Base-by-base conservation (phyloP, 2,329 filamentous ascomycete species). In the Botrytis medusae region DNA sequence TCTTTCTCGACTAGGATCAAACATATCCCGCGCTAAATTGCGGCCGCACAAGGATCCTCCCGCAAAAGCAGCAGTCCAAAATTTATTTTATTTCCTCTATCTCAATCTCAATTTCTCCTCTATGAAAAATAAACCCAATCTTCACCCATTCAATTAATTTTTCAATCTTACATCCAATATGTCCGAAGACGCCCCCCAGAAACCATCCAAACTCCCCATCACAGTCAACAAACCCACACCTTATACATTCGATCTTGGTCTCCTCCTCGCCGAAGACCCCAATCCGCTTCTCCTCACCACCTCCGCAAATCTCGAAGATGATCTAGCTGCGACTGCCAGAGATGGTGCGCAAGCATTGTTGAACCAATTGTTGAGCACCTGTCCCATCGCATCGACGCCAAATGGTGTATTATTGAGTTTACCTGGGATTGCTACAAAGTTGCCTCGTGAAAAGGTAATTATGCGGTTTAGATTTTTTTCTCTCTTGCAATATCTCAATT, bases 321-420 rank as follows among this genome's bases (percentile, higher is more conserved):
- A 89, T 73, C 90, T 98, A 74, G 87, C 91, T 75, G 84, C 88
- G 59, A 89, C 91, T 34, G 94, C 96, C 72, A 93, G 95, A 80
- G 94, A 97, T 83, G 94, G 93, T 83, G 93, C 95, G 20, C 96
- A 99, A 85, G 91, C 90, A 44, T 90, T 99, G 74, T 90, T 99
- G 83, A 97, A 97, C 87, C 95, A 98, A 84, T 91, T 99, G 74
- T 90, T 99, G 57, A 94, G 91, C 25, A 95, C 94, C 63, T 96
- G 94, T 84, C 88, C 93, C 40, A 91, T 98, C 79, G 88, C 87
- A 74, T 91, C 92, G 63, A 91, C 90, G 63, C 82, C 83, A 44
- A 85, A 87, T 72, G 89, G 94, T 78, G 93, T 98, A 2, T 89
- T 95, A 68, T 89, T 98, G 71, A 86, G 88, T 25, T 91, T 99